A percentile compares a stretch with the other conserved stretches of the same genome.
Evolutionary conservation across 139 green algal genomes (phyloP).

Genomic region (Dunaliella primolecta): DNA sequence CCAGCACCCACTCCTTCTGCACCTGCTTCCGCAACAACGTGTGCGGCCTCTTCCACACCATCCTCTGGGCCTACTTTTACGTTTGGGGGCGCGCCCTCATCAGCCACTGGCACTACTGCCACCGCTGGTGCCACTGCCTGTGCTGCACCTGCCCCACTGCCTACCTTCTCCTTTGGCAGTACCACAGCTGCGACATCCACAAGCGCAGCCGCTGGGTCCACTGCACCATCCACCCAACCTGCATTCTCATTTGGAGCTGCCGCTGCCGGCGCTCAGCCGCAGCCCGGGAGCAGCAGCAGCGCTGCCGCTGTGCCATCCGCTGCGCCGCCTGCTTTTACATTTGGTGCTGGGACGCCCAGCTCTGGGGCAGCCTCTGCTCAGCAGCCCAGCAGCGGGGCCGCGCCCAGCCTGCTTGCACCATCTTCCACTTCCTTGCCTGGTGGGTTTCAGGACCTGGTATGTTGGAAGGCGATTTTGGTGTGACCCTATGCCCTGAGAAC

Average conservation of each 20-base stretch:
- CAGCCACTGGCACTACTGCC: not conserved
- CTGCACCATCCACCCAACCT: not conserved
- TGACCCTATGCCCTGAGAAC: no score
- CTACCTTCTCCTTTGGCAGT: not conserved
- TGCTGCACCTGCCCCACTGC: not conserved
- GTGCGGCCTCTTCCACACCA: no score
- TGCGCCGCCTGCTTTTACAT: not conserved
- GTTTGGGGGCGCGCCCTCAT: no score
- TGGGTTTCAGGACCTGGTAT: no score
- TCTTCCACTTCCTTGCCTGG: not conserved
- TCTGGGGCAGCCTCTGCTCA: no score
- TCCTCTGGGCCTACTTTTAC: no score
- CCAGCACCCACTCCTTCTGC: not conserved
- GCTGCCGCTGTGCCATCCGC: no score
- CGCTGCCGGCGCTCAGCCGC: no score
- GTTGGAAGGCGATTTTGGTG: no score
- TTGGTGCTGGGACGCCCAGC: not conserved
- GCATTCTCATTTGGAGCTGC: not conserved
- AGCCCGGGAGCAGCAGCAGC: no score
- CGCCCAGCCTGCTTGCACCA: not conserved
- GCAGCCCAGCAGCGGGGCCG: no score
- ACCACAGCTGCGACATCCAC: not conserved
- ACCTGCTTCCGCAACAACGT: conserved; percentile 7
- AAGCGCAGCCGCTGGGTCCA: not conserved
- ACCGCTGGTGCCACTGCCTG: not conserved